A percentile compares a stretch with the other conserved stretches of the same genome.
phyloP scores from a whole-genome alignment of 805 yeast genomes.

The Sugiyamaella floridensis region DNA sequence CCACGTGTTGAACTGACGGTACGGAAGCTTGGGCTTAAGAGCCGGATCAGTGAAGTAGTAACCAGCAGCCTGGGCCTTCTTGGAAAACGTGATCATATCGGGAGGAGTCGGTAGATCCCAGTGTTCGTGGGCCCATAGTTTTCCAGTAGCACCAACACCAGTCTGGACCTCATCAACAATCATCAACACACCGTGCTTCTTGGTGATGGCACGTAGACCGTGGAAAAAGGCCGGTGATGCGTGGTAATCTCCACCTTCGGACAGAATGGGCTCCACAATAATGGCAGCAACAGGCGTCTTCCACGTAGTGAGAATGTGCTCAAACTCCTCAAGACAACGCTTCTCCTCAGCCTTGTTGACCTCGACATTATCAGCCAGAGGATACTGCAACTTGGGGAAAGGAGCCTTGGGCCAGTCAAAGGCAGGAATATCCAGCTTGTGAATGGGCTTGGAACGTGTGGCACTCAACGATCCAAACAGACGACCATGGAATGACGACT shows the following conservation, averaged over 20 bases:
- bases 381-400: conserved; percentile 79
- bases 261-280: conserved; percentile 84
- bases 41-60: conserved; percentile 72
- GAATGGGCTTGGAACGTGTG: conserved; percentile 91
- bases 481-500: conserved; percentile 91
- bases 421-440: conserved; percentile 80
- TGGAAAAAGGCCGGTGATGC: conserved; percentile 74
- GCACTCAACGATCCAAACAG: conserved; percentile 85
- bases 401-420: conserved; percentile 97
- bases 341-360: conserved; percentile 72
- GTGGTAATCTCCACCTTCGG: conserved; percentile 90
- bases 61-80: conserved; percentile 86
- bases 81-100: conserved; percentile 79
- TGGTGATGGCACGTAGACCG: conserved; percentile 69
- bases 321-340: conserved; percentile 72
- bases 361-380: conserved; percentile 58
- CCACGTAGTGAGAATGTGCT: conserved; percentile 61
- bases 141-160: conserved; percentile 84
- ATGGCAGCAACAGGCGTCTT: conserved; percentile 72
- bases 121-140: conserved; percentile 84
- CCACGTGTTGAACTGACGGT: conserved; percentile 91
- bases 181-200: conserved; percentile 60
- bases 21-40: conserved; percentile 66
- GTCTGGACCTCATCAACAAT: conserved; percentile 87
- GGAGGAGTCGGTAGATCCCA: conserved; percentile 70